These are phyloP conservation scores for Ophiocordyceps robertsii DNA, from an alignment of 2,329 filamentous ascomycete genomes.

Conservation along the genomic window DNA sequence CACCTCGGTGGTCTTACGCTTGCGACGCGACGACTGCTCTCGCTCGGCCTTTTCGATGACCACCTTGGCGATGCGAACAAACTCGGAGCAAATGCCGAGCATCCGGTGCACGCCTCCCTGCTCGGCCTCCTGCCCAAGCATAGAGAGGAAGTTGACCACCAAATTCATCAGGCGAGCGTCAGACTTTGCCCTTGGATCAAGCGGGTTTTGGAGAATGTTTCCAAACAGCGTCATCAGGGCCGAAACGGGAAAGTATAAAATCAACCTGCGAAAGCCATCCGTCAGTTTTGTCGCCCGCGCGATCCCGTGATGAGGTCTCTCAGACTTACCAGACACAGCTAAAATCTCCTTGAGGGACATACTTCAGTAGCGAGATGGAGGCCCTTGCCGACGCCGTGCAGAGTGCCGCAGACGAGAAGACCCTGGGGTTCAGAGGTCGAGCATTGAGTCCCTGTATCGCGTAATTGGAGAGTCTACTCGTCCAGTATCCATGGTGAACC, in stretches of 20 bases:
- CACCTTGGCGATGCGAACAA: conserved; percentile 82
- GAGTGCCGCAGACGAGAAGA: conserved; percentile 85
- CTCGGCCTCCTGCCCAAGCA: conserved; percentile 77
- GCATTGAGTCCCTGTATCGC: conserved; percentile 91
- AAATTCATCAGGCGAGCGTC: conserved; percentile 86
- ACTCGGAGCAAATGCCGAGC: conserved; percentile 89
- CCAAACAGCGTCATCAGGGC: conserved; percentile 90
- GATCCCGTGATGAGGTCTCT: too few species aligned
- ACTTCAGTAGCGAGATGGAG: conserved; percentile 87
- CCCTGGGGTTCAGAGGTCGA: conserved; percentile 76
- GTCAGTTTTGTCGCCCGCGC: neutral
- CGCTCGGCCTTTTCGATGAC: conserved; percentile 87
- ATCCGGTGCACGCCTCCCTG: conserved; percentile 88
- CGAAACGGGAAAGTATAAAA: conserved; percentile 93
- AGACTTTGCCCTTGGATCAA: conserved; percentile 74
- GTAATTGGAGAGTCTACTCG: conserved; percentile 83
- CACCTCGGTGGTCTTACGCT: conserved; percentile 61
- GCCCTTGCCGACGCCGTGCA: conserved; percentile 88
- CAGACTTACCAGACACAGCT: conserved; percentile 77
- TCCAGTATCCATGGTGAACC: conserved; percentile 97
- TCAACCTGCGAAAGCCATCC: conserved; percentile 42
- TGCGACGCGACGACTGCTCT: conserved; percentile 65
- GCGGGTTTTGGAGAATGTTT: conserved; percentile 89
- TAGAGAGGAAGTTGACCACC: conserved; percentile 83
- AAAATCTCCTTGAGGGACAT: conserved; percentile 90